A percentile compares a stretch with the other conserved stretches of the same genome.
Evolutionary conservation across 192 early-diverging fungal genomes (phyloP).

Genomic region (Umbelopsis ramanniana): DNA sequence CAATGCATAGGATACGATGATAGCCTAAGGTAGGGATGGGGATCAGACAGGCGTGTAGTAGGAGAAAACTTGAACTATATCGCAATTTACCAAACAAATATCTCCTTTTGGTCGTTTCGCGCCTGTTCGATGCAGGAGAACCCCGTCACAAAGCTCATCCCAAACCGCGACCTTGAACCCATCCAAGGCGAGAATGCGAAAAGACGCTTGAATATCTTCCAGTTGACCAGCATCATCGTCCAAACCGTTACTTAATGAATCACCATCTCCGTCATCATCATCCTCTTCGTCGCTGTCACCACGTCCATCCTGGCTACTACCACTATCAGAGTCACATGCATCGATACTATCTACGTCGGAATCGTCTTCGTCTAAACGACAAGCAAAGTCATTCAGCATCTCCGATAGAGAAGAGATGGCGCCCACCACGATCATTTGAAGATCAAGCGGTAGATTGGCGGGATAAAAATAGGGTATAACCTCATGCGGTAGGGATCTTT

Average conservation of each 20-base stretch:
- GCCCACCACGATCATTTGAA: conserved; percentile 23
- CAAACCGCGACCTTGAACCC: conserved; percentile 11
- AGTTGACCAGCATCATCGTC: not conserved
- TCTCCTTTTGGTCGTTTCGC: conserved; percentile 13
- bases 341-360: not conserved
- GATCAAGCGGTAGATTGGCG: conserved; percentile 11
- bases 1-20: conserved; percentile 2
- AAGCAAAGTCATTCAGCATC: conserved; percentile 14
- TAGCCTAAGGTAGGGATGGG: not conserved
- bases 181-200: conserved; percentile 6
- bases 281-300: not conserved
- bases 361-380: conserved; percentile 16
- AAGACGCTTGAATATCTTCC: not conserved
- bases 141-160: conserved; percentile 3
- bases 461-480: conserved; percentile 27
- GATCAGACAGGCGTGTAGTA: too few relatives aligned
- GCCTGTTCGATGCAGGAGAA: not conserved
- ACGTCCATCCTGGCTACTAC: not conserved
- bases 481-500: conserved; percentile 2
- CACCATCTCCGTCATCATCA: not conserved
- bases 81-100: not conserved
- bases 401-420: conserved; percentile 21
- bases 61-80: too few relatives aligned
- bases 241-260: not conserved
- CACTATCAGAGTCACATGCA: not conserved